A percentile compares a stretch with the other conserved stretches of the same genome.
These are phyloP conservation scores for Sechiopsis laciniata DNA, from an alignment of 306 rosid genomes.

Conservation along the genomic window DNA sequence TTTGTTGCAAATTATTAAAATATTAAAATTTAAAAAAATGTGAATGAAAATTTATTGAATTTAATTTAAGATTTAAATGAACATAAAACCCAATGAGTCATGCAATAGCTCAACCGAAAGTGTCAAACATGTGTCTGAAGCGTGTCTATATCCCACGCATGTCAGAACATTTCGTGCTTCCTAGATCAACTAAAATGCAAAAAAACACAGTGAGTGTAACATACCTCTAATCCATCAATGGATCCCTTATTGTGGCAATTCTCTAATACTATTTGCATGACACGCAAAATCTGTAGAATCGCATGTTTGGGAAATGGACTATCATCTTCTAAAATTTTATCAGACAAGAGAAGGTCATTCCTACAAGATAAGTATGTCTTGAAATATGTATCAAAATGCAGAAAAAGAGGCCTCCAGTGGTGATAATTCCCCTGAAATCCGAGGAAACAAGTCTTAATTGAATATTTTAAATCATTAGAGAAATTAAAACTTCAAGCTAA, in stretches of 20 bases:
- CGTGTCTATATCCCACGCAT: too few species aligned
- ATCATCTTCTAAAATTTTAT: conserved; percentile 77
- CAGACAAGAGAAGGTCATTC: conserved; percentile 68
- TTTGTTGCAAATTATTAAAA: too few species aligned
- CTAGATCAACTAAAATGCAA: background rate
- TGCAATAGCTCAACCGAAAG: too few species aligned
- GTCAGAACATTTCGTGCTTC: too few species aligned
- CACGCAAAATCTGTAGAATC: conserved; percentile 82
- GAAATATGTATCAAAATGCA: conserved; percentile 90
- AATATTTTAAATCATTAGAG: background rate
- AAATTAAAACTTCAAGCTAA: conserved; percentile 16
- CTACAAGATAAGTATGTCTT: conserved; percentile 74
- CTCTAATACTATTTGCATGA: conserved; percentile 84
- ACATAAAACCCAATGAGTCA: too few species aligned
- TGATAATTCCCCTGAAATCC: conserved; percentile 80
- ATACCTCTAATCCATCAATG: conserved; percentile 93
- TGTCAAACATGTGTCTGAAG: too few species aligned
- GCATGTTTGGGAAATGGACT: conserved; percentile 75
- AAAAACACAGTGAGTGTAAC: conserved; percentile 9
- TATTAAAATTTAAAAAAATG: too few species aligned
- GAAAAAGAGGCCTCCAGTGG: conserved; percentile 92
- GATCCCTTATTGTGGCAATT: conserved; percentile 89
- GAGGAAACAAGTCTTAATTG: conserved; percentile 28
- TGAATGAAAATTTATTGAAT: too few species aligned
- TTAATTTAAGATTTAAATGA: too few species aligned